These are phyloP conservation scores for Globomyces pollinis-pini DNA, from an alignment of 192 early-diverging fungal genomes.

Conservation along the genomic window DNA sequence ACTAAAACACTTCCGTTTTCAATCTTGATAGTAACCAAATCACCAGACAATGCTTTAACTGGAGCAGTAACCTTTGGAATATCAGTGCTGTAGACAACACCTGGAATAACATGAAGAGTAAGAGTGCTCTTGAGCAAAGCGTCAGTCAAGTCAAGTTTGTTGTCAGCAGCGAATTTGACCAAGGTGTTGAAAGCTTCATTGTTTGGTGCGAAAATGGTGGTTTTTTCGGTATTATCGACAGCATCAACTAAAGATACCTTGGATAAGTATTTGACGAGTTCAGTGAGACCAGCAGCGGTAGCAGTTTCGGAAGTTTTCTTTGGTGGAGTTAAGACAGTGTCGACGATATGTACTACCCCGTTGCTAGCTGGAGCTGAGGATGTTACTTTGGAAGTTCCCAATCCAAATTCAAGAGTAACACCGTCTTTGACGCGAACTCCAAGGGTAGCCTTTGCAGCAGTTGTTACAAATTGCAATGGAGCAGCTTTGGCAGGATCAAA, in stretches of 20 bases:
- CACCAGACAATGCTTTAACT: slow-evolving; percentile 8
- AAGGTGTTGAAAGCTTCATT: slow-evolving; percentile 34
- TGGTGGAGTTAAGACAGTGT: slow-evolving; percentile 34
- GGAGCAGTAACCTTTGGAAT: slow-evolving; percentile 12
- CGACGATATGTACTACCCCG: slow-evolving; percentile 41
- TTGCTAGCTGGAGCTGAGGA: slow-evolving; percentile 23
- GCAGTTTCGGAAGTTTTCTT: slow-evolving; percentile 1
- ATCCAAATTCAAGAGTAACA: background rate
- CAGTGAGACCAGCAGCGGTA: slow-evolving; percentile 18
- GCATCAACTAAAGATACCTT: slow-evolving; percentile 17
- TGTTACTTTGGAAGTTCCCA: slow-evolving; percentile 21
- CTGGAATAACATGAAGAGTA: slow-evolving; percentile 31
- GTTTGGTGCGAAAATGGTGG: slow-evolving; percentile 40
- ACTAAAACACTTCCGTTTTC: slow-evolving; percentile 16
- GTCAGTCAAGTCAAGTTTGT: slow-evolving; percentile 13
- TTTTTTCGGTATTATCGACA: slow-evolving; percentile 16
- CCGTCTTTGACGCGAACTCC: background rate
- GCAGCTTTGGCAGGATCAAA: background rate
- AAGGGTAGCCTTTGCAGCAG: background rate
- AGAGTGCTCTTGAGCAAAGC: slow-evolving; percentile 20
- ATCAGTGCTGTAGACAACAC: slow-evolving; percentile 23
- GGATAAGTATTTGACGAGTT: slow-evolving; percentile 13
- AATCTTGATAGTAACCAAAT: slow-evolving; percentile 10
- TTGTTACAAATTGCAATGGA: background rate
- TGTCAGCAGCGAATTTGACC: slow-evolving; percentile 5